These are phyloP conservation scores for Coniophora puteana DNA, from an alignment of 1,284 basidiomycete species.

Conservation along the genomic window DNA sequence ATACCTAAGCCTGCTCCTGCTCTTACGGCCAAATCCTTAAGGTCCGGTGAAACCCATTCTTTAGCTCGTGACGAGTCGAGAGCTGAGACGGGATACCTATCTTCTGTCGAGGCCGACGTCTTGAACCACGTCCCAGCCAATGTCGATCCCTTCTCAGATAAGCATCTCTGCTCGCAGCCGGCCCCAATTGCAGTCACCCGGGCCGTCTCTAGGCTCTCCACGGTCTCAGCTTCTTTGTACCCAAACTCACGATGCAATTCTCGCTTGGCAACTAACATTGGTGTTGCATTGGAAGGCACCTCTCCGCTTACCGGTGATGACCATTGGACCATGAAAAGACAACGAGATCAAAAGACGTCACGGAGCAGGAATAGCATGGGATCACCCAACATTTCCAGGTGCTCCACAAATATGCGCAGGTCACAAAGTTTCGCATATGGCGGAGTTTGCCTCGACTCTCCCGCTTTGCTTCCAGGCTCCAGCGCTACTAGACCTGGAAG, in stretches of 20 bases:
- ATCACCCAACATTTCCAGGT: slow-evolving; percentile 16
- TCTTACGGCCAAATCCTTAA: slow-evolving; percentile 23
- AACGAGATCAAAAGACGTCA: slow-evolving; percentile 30
- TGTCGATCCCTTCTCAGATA: no score
- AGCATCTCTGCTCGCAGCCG: no score
- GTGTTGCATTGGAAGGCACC: slow-evolving; percentile 39
- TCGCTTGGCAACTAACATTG: slow-evolving; percentile 31
- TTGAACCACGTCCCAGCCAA: no score
- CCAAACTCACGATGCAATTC: slow-evolving; percentile 38
- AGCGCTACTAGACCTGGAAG: slow-evolving; percentile 27
- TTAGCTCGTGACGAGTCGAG: slow-evolving; percentile 2
- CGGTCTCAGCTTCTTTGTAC: slow-evolving; percentile 50
- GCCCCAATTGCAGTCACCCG: slow-evolving; percentile 33
- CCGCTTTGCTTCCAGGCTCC: slow-evolving; percentile 18
- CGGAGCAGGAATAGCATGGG: slow-evolving; percentile 33
- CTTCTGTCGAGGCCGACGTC: no score
- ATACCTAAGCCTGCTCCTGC: slow-evolving; percentile 27
- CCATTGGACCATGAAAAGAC: slow-evolving; percentile 32
- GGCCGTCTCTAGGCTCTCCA: slow-evolving; percentile 44
- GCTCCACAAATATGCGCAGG: slow-evolving; percentile 22
- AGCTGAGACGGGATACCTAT: slow-evolving; percentile 1
- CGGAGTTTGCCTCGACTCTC: slow-evolving; percentile 48
- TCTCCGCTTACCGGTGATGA: slow-evolving; percentile 44
- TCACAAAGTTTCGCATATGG: slow-evolving; percentile 50
- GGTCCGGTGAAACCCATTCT: slow-evolving; percentile 14